Base-by-base conservation (phyloP, 1,284 basidiomycete species). In the Cryptococcus maquisensis region DNA sequence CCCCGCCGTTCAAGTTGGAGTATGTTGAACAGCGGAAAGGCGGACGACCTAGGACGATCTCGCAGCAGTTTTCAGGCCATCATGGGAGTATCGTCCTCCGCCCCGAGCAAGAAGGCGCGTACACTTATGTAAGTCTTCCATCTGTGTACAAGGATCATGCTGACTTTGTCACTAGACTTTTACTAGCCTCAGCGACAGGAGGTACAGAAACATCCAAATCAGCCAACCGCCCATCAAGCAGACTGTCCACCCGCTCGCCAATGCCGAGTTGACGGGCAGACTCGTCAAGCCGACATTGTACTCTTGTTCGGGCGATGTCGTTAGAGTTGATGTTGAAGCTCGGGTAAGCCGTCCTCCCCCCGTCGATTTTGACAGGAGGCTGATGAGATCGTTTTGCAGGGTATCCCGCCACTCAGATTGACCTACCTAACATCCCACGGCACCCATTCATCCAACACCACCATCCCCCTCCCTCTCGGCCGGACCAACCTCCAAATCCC, bases 381-480 rank as follows among this genome's bases (percentile, higher is more conserved):
- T 51, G 16, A 59, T 18, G 7, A 4, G 15, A n/a, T n/a, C n/a
- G n/a, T 9, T n/a, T 47, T 20, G 40, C 12, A 61, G 86, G 92
- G 92, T 49, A 88, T 85, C n/a, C 84, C 85, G 6, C 91, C 92
- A 0, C 93, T 91, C 86, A 87, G 83, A 63, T 71, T 96, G 28
- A 87, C 88, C 51, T 79, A 91, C 42, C 86, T 90, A 67, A 79
- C 89, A 21, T 84, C 90, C 46, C 80, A 83, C 55, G 79, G 78
- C 1, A 81, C 84, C 52, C 56, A 62, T 43, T 59, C 69, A 16
- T 65, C 68, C 40, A 84, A 80, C 3, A 66, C 89, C 40, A 80
- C 83, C 36, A 77, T 90, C 7, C 82, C 84, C 5, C 83, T 92
- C 45, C 86, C 87, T 4, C 75, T 83, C 42, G 79, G 80, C 21